Percentiles rank a stretch among this genome's conserved stretches.
Conservation (phyloP, 148 eudicot genomes). For the Rhododendron mucronatum region DNA sequence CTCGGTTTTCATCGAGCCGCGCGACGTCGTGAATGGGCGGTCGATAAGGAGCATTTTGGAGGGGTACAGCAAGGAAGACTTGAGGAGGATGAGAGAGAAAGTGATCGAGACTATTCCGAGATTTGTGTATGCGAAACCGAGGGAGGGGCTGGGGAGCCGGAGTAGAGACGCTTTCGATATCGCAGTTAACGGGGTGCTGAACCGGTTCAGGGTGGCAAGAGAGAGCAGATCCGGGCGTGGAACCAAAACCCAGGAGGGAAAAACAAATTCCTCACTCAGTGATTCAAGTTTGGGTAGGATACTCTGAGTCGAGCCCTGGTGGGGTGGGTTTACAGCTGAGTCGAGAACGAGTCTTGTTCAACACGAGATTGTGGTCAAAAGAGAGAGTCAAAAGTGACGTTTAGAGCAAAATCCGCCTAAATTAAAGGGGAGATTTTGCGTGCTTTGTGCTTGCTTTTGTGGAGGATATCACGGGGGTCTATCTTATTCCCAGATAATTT, state of each 20-base stretch:
- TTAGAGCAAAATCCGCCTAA: not conserved
- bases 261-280: not conserved
- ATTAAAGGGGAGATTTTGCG: not conserved
- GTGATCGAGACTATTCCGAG: constrained; percentile 21
- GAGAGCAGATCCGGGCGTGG: not conserved
- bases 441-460: not conserved
- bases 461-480: not conserved
- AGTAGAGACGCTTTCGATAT: constrained; percentile 18
- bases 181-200: constrained; percentile 36
- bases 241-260: not conserved
- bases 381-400: not conserved
- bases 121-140: constrained; percentile 1
- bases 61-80: constrained; percentile 24
- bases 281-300: not conserved
- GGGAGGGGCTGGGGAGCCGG: constrained; percentile 17
- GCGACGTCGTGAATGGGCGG: constrained; percentile 30
- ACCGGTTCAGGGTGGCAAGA: constrained; percentile 30
- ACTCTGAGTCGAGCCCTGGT: not conserved
- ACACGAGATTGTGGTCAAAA: not conserved
- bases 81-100: constrained; percentile 42
- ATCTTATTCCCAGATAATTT: not conserved
- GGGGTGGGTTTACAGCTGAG: not conserved
- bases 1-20: constrained; percentile 45
- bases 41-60: constrained; percentile 34
- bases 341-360: not conserved